Percentiles rank a stretch among this genome's conserved stretches.
These are phyloP conservation scores for Candida sanyaensis DNA, from an alignment of 1,139 yeast species.

Conservation along the genomic window DNA sequence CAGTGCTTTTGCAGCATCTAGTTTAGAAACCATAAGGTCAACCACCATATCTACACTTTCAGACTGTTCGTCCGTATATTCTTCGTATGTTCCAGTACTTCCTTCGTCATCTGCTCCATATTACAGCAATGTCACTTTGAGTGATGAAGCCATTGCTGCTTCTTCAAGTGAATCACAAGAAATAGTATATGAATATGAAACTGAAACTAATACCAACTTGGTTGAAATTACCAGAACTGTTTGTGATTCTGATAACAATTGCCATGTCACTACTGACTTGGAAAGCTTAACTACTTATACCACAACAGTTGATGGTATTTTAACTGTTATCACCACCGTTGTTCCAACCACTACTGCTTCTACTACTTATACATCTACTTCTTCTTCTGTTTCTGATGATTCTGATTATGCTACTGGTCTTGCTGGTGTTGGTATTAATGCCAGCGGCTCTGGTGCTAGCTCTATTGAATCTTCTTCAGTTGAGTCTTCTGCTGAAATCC, in stretches of 20 bases:
- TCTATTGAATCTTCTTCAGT: neutral
- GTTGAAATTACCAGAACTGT: conserved; percentile 35
- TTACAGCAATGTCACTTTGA: neutral
- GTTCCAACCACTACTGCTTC: conserved; percentile 20
- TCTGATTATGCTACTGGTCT: conserved; percentile 9
- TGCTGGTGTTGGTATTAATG: neutral
- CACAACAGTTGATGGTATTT: conserved; percentile 40
- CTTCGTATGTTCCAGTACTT: conserved; percentile 10
- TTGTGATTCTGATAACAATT: conserved; percentile 31
- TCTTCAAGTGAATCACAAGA: neutral
- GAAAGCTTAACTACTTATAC: conserved; percentile 39
- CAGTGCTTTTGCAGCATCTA: conserved; percentile 23
- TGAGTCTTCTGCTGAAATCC: neutral
- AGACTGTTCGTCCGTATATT: conserved; percentile 16
- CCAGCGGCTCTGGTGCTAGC: too few relatives aligned
- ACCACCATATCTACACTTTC: conserved; percentile 27
- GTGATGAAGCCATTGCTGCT: neutral
- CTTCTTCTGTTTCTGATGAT: conserved; percentile 10
- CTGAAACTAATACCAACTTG: conserved; percentile 19
- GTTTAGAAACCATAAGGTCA: conserved; percentile 25
- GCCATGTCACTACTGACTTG: conserved; percentile 39
- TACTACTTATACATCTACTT: neutral
- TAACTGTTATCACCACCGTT: conserved; percentile 30
- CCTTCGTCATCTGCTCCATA: conserved; percentile 10
- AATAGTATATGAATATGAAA: conserved; percentile 27